Conservation (phyloP, 148 eudicot genomes). For the Limonium bicolor region DNA sequence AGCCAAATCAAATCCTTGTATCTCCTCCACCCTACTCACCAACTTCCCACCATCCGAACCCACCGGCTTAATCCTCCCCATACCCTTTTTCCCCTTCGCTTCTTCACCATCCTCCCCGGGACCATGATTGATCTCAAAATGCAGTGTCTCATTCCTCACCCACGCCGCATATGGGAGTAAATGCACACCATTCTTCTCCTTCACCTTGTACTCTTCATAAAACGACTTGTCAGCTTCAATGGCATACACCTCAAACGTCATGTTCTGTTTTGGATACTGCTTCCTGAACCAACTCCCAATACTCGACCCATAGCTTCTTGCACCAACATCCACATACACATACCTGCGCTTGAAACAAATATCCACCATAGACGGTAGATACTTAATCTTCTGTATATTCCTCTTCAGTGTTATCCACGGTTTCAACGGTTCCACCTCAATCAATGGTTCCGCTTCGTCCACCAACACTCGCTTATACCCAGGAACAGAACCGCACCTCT, state of each 20-base stretch:
- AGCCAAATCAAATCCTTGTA: conserved; percentile 46
- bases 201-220: conserved; percentile 40
- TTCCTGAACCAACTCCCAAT: conserved; percentile 84
- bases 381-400: conserved; percentile 54
- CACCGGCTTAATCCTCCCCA: conserved; percentile 77
- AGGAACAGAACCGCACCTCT: conserved; percentile 48
- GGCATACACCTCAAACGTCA: conserved; percentile 66
- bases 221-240: conserved; percentile 75
- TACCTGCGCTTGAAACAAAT: conserved; percentile 54
- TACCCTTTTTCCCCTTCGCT: conserved; percentile 44
- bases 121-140: conserved; percentile 66
- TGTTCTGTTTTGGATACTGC: conserved; percentile 79
- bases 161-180: conserved; percentile 83
- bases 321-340: conserved; percentile 76
- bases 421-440: conserved; percentile 49
- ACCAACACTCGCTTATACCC: conserved; percentile 47
- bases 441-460: conserved; percentile 55
- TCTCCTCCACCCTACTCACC: conserved; percentile 16
- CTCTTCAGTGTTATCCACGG: conserved; percentile 80
- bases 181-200: conserved; percentile 58
- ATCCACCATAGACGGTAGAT: conserved; percentile 60
- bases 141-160: conserved; percentile 71
- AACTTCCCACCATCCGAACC: too few relatives aligned
- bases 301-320: conserved; percentile 82
- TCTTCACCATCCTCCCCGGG: conserved; percentile 37